Evolutionary conservation across 2,329 filamentous ascomycete genomes (phyloP), one percentile per base, ranked within the genome.

Genomic region (Penicillium brevicompactum): DNA sequence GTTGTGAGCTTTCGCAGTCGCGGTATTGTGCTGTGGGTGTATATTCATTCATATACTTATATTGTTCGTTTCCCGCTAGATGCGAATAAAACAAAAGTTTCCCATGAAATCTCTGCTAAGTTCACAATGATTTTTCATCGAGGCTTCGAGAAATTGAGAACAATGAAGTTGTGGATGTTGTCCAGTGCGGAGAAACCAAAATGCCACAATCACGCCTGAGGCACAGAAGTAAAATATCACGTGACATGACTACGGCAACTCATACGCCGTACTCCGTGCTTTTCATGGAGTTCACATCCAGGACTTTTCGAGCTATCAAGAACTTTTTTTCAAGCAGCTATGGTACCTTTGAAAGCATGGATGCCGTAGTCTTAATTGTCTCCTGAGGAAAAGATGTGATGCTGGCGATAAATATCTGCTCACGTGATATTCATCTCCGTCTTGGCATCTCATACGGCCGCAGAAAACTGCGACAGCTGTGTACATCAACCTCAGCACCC

Each of bases 391-490:
- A 27, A 34, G 22, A 38, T 21, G n/a, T 37, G 16, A 16, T 51
- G 40, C 27, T 34, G 31, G 31, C 31, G 31, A 34, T 34, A 2
- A 11, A 49, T 3, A 11, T 9, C 5, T 18, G 16, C 10, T 49
- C 46, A 44, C 22, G 46, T 44, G 37, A 42, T n/a, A 5, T 3
- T 73, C 69, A 56, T 54, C 63, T 67, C 64, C 64, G 67, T 64
- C 70, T 72, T 71, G 70, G 70, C 70, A 68, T 66, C 66, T 65
- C 67, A 67, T 68, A 69, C 65, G 64, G 59, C 70, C 70, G 70
- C 68, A 70, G 64, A 21, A 18, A 41, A 18, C 64, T 68, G 62
- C 55, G 42, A 57, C 16, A 49, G 45, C 32, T 59, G 30, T 47
- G 60, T 56, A 53, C 57, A 48, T 51, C 56, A 47, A 41, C 50